phyloP scores from a whole-genome alignment of 2,329 filamentous ascomycete genomes.

The Xylariaceae sp. region DNA sequence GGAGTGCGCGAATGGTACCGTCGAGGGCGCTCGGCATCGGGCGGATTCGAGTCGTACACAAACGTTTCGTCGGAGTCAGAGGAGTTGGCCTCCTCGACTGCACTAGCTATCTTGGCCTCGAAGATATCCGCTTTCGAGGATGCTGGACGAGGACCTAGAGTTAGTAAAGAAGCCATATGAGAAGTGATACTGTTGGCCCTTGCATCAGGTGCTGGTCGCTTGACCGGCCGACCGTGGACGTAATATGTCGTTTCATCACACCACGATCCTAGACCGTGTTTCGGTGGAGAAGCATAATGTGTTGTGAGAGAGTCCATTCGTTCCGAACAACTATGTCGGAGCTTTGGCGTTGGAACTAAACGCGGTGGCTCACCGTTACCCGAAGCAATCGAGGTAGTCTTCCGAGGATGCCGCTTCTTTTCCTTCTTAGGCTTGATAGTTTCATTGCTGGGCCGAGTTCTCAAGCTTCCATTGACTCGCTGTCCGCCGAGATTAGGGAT shows the following conservation, averaged over 20 bases:
- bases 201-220: constrained; percentile 23
- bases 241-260: constrained; percentile 26
- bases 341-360: constrained; percentile 29
- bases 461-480: constrained; percentile 65
- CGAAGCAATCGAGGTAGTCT: constrained; percentile 64
- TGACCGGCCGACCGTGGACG: constrained; percentile 22
- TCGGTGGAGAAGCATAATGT: constrained; percentile 29
- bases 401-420: constrained; percentile 73
- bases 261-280: constrained; percentile 34
- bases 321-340: constrained; percentile 40
- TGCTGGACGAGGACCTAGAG: constrained; percentile 47
- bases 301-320: constrained; percentile 32
- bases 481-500: constrained; percentile 59
- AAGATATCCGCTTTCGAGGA: constrained; percentile 98
- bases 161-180: constrained; percentile 43
- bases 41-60: constrained; percentile 97
- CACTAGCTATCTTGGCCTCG: constrained; percentile 92
- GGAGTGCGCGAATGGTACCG: constrained; percentile 91
- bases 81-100: constrained; percentile 91
- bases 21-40: constrained; percentile 59
- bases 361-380: constrained; percentile 61
- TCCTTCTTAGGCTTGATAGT: constrained; percentile 94
- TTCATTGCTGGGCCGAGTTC: constrained; percentile 85
- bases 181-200: constrained; percentile 33
- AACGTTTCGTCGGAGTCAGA: constrained; percentile 98